Evolutionary conservation across 306 rosid species (phyloP).

Genomic region (Rubus idaeus): DNA sequence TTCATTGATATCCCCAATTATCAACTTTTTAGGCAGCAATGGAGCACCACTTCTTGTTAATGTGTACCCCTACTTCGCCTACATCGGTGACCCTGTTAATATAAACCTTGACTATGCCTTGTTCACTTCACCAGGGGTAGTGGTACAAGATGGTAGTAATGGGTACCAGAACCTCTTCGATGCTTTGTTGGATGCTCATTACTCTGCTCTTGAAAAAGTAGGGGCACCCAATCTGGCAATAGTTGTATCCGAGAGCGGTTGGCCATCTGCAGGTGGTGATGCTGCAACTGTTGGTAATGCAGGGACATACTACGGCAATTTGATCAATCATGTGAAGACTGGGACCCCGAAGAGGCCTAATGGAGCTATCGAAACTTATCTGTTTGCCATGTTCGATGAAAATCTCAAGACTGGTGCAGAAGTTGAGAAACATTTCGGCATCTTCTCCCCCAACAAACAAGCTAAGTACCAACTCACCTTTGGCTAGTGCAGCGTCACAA

Average conservation of each 20-base stretch:
- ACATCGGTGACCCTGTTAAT: background rate
- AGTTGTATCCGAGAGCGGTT: slow-evolving; percentile 67
- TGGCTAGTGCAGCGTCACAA: slow-evolving; percentile 1
- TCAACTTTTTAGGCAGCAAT: slow-evolving; percentile 30
- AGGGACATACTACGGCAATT: slow-evolving; percentile 36
- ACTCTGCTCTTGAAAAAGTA: slow-evolving; percentile 53
- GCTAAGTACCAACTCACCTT: slow-evolving; percentile 26
- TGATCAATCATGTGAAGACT: slow-evolving; percentile 41
- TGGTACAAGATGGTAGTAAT: slow-evolving; percentile 21
- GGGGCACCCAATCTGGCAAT: slow-evolving; percentile 36
- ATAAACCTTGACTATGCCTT: slow-evolving; percentile 46
- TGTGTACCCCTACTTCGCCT: slow-evolving; percentile 54
- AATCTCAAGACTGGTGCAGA: too few species aligned
- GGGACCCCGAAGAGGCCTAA: slow-evolving; percentile 52
- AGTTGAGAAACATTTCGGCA: too few species aligned
- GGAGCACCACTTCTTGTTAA: slow-evolving; percentile 69
- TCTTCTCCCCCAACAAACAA: too few species aligned
- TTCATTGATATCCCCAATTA: slow-evolving; percentile 37
- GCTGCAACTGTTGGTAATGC: slow-evolving; percentile 40
- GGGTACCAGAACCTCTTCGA: slow-evolving; percentile 42
- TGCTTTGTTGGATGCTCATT: slow-evolving; percentile 46
- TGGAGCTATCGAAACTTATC: too few species aligned
- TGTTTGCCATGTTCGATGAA: too few species aligned
- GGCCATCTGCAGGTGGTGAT: slow-evolving; percentile 55
- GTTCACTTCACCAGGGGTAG: slow-evolving; percentile 37